Evolutionary conservation across 306 rosid species (phyloP), one percentile per base, ranked within the genome.

Genomic region (Acacia crassicarpa): DNA sequence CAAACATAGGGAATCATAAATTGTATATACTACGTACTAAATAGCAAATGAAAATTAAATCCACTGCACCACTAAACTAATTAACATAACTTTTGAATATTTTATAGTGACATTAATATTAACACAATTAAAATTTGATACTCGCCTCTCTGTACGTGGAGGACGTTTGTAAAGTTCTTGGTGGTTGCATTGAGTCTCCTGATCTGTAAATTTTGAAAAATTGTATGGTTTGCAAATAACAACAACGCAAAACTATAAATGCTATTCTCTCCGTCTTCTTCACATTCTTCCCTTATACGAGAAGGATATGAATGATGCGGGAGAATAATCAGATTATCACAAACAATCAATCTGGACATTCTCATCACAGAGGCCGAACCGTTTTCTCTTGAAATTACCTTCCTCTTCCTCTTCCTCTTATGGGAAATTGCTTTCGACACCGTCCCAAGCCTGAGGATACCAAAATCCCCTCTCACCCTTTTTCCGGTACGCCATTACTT

Each of bases 341-440:
- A 11, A 20, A n/a, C 2, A 20, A n/a, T 4, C 44, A 81, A 72
- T 14, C 53, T 61, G 30, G 44, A 73, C 65, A 13, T 43, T 44
- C 30, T 32, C 53, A 6, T 32, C 43, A 6, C 9, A 43, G 27
- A 62, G 45, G 13, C n/a, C n/a, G 1, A 38, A 54, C n/a, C 41
- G 25, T 35, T 54, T 25, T 67, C 30, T 54, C 16, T 1, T 56
- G n/a, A 67, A 70, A 23, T 27, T 13, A 5, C 17, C 49, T 67
- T 20, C 54, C 20, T 67, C 67, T 67, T 20, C 54, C 20, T 67
- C 67, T 67, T 14, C 63, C 27, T 75, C 51, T 79, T 9, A 82
- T 75, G 85, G 85, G 85, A 61, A 76, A 75, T 56, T 76, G 85
- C 81, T 76, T 75, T 32, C 38, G 13, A 30, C 51, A 56, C 8